Evolutionary conservation across 202 grass and related monocot species (phyloP).

Genomic region (Schoenoplectus triqueter): DNA sequence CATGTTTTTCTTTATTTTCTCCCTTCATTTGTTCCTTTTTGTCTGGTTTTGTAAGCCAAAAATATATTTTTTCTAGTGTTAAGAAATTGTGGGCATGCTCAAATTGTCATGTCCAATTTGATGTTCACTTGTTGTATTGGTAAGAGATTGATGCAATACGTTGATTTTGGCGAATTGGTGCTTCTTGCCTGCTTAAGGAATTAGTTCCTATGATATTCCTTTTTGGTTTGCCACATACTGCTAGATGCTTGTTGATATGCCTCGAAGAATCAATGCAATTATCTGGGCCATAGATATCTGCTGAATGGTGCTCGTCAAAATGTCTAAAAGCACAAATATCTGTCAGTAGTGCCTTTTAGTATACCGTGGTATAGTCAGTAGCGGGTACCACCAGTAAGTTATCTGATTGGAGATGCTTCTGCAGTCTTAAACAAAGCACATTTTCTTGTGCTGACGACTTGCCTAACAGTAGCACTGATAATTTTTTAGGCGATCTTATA

Average conservation of each 20-base stretch:
- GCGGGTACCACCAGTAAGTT: no score
- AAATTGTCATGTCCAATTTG: background rate
- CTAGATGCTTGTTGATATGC: conserved; percentile 30
- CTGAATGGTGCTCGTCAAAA: background rate
- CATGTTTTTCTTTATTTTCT: conserved; percentile 22
- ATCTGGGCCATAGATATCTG: background rate
- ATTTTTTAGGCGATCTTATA: background rate
- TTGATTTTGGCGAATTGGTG: background rate
- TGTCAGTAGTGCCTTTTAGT: no score
- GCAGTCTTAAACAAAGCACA: no score
- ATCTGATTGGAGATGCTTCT: no score
- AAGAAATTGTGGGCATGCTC: conserved; percentile 7
- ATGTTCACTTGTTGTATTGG: conserved; percentile 14
- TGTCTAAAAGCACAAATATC: no score
- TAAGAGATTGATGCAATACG: background rate
- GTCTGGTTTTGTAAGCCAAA: background rate
- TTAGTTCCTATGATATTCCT: background rate
- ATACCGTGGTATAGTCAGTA: background rate
- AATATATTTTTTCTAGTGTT: background rate
- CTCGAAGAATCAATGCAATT: background rate
- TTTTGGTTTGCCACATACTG: background rate
- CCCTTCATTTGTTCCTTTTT: no score
- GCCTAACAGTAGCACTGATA: background rate
- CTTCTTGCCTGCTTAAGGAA: conserved; percentile 4
- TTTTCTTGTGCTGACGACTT: background rate